Base-by-base conservation (phyloP, 805 yeast genomes). In the Saturnispora sanitii region DNA sequence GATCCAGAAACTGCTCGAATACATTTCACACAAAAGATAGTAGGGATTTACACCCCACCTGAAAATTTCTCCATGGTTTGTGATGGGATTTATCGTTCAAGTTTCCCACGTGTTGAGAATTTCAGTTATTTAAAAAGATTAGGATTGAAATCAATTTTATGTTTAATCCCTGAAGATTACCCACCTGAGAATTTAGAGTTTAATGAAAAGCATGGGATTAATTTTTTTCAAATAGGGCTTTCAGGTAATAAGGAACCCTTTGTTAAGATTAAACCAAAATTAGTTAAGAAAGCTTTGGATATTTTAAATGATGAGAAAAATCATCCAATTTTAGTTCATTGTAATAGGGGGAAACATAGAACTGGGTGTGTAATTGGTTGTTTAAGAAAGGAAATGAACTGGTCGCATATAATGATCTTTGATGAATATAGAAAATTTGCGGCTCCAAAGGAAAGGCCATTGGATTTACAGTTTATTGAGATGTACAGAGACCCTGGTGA, bases 281-380 rank as follows among this genome's bases (percentile, higher is more conserved):
- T 82, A 29, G 75, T 92, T 23, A 81, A 88, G 1, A 74, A 76
- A 44, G 96, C 96, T 0, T 65, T 90, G 47, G 78, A 80, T 55
- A 81, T 87, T 26, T 84, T 86, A 12, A 58, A 86, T 13, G 70
- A 92, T 53, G 96, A 96, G 0, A 77, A 58, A 18, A 90, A 92
- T 60, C 97, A 87, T 44, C 98, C 98, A 2, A 67, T 92, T 11
- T 65, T 92, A 47, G 84, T 92, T 33, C 98, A 92, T 60, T 92
- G 98, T 62, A 92, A 92, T 62, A 67, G 96, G 44, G 98, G 98
- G 9, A 92, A 90, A 58, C 98, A 92, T 59, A 70, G 98, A 50
- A 92, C 98, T 0, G 98, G 98, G 0, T 92, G 97, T 59, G 67
- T 92, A 13, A 88, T 92, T 23, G 98, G 98, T 2, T 90, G 96